phyloP scores from a whole-genome alignment of 768 basidiomycete species.

The Tricholoma furcatifolium region DNA sequence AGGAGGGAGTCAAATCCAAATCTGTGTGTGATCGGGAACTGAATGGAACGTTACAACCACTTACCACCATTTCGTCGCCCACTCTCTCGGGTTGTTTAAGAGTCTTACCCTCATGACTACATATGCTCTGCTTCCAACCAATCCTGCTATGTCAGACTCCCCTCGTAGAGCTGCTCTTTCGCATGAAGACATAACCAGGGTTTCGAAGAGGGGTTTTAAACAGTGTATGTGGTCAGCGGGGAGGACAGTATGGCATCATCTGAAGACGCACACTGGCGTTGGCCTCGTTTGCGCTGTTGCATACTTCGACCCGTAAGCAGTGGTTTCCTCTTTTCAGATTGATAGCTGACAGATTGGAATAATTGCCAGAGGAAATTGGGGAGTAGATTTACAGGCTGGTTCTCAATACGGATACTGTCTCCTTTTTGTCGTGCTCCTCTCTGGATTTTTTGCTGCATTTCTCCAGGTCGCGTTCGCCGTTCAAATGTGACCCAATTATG shows the following conservation, averaged over 20 bases:
- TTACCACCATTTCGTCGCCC: neutral
- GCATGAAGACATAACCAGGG: neutral
- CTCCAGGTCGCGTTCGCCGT: conserved; percentile 58
- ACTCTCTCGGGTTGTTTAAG: neutral
- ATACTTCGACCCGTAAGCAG: conserved; percentile 80
- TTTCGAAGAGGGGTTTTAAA: conserved; percentile 5
- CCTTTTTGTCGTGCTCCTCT: conserved; percentile 80
- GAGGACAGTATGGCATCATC: conserved; percentile 43
- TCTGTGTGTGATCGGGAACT: too few species aligned
- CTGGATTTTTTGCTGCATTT: conserved; percentile 81
- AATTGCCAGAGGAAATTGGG: conserved; percentile 74
- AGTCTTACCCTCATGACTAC: neutral
- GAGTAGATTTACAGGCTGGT: conserved; percentile 86
- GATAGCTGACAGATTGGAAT: neutral
- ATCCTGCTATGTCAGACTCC: conserved; percentile 26
- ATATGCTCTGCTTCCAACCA: neutral
- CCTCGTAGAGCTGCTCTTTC: conserved; percentile 1
- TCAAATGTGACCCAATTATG: conserved; percentile 1
- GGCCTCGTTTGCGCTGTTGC: conserved; percentile 88
- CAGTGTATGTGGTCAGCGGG: conserved; percentile 31
- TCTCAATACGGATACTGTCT: conserved; percentile 83
- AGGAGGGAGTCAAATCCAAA: too few species aligned
- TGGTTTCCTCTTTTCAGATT: neutral
- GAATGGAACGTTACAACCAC: too few species aligned
- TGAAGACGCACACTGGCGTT: conserved; percentile 69